These are phyloP conservation scores for Tillandsia fasciculata DNA, from an alignment of 176 grass and related monocot genomes.

Conservation along the genomic window DNA sequence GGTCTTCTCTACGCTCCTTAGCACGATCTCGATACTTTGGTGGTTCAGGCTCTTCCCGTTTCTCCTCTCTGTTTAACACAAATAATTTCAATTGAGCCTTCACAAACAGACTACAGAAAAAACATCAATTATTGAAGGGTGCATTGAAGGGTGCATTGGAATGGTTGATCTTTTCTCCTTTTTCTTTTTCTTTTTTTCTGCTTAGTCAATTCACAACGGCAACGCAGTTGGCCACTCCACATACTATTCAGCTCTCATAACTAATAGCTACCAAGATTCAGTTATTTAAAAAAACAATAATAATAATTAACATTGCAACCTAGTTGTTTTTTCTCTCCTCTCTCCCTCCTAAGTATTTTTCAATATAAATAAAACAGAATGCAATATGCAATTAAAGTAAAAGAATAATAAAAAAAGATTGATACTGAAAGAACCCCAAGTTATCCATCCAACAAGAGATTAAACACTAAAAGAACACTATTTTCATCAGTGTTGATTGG, in stretches of 20 bases:
- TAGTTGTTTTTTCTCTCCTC: too few relatives aligned
- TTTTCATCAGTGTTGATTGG: background rate
- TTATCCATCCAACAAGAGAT: background rate
- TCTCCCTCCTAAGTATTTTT: background rate
- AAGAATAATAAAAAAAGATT: background rate
- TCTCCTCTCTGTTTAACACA: slow-evolving; percentile 66
- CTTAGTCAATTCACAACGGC: too few relatives aligned
- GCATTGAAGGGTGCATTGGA: background rate
- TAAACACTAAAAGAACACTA: background rate
- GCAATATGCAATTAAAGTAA: background rate
- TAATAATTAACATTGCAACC: too few relatives aligned
- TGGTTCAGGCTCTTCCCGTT: slow-evolving; percentile 68
- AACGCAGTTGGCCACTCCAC: too few relatives aligned
- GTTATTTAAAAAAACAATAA: too few relatives aligned
- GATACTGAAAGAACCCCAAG: background rate
- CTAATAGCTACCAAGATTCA: too few relatives aligned
- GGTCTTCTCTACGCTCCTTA: slow-evolving; percentile 95
- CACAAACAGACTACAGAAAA: slow-evolving; percentile 5
- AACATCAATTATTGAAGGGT: too few relatives aligned
- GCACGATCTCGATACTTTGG: slow-evolving; percentile 84
- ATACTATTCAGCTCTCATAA: too few relatives aligned
- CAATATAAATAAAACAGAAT: background rate
- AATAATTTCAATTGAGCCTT: background rate
- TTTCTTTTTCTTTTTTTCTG: too few relatives aligned
- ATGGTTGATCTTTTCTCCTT: background rate